Conservation (phyloP, 2,329 filamentous ascomycete species). For the Chrysoporthe austroafricana region DNA sequence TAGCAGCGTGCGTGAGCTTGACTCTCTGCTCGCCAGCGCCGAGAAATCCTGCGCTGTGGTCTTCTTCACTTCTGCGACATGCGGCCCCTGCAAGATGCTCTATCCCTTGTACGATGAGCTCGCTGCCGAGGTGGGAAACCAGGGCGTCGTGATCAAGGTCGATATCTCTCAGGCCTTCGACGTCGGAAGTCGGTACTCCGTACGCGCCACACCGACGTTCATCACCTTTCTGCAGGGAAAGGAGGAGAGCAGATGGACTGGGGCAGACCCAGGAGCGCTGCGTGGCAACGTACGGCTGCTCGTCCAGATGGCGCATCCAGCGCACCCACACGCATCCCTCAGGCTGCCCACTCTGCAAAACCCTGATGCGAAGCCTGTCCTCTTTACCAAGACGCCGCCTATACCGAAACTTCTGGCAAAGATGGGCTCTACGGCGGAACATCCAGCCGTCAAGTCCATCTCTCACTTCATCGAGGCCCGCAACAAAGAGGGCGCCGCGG, state of each 20-base stretch:
- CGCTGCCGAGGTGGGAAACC: slow-evolving; percentile 70
- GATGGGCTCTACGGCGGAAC: slow-evolving; percentile 65
- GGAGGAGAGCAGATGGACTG: slow-evolving; percentile 79
- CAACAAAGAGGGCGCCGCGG: slow-evolving; percentile 59
- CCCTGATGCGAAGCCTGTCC: slow-evolving; percentile 65
- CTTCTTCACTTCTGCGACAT: slow-evolving; percentile 92
- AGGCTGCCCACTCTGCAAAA: slow-evolving; percentile 72
- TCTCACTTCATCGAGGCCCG: slow-evolving; percentile 72
- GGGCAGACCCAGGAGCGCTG: slow-evolving; percentile 71
- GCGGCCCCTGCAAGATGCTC: slow-evolving; percentile 79
- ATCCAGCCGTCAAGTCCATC: slow-evolving; percentile 65
- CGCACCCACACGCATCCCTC: slow-evolving; percentile 75
- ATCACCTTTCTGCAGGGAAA: slow-evolving; percentile 79
- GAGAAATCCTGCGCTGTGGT: slow-evolving; percentile 74
- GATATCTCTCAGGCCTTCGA: slow-evolving; percentile 72
- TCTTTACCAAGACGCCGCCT: slow-evolving; percentile 79
- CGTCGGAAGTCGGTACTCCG: slow-evolving; percentile 66
- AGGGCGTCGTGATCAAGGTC: slow-evolving; percentile 78
- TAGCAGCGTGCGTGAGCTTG: slow-evolving; percentile 61
- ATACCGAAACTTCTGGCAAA: slow-evolving; percentile 81
- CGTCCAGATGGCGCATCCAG: slow-evolving; percentile 73
- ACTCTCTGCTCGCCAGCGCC: slow-evolving; percentile 62
- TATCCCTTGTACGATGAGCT: slow-evolving; percentile 84
- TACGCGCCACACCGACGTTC: slow-evolving; percentile 85
- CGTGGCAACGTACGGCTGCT: slow-evolving; percentile 74